Evolutionary conservation across 164 flowering plant genomes (phyloP), one percentile per base, ranked within the genome.

Genomic region (Buxus sempervirens): DNA sequence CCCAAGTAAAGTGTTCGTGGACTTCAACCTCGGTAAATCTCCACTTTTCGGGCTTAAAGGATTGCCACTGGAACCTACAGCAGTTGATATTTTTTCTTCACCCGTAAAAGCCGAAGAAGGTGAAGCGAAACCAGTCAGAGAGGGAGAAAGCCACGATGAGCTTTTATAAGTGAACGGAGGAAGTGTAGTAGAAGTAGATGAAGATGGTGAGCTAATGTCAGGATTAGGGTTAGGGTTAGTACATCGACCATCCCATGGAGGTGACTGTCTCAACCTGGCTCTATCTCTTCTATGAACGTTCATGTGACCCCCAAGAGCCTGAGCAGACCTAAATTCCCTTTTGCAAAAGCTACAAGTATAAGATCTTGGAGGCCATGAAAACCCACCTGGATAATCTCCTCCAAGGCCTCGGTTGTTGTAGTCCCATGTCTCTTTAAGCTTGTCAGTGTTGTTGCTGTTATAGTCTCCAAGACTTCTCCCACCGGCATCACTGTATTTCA

Each of bases 271-370:
- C 58, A 85, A 58, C 77, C 79, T 77, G 21, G 91, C 94, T 75
- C 94, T 78, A 70, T 89, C 94, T 67, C 89, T 84, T 66, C 91
- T 82, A 38, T 89, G 94, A 53, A 90, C 92, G 68, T 89, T 89
- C 95, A 89, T 88, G 73, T 88, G 92, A 24, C 90, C 92, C 9
- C 92, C 92, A 60, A 86, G 85, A 38, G 89, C 93, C 78, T 90
- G 96, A 63, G 96, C 92, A 62, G 92, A 89, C 77, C 82, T 82
- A 68, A 90, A 90, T 64, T 85, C 89, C 65, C 88, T 86, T 64
- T 77, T 85, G 78, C 96, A 90, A 66, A 88, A 90, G 72, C 83
- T 86, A 67, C 92, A 90, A 13, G 84, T 65, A 73, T 86, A 90
- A 45, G 86, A 80, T 66, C 93, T 86, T 67, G 96, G 91, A 16